A percentile compares a stretch with the other conserved stretches of the same genome.
phyloP scores from a whole-genome alignment of 768 basidiomycete genomes.

The Lactarius tabidus region DNA sequence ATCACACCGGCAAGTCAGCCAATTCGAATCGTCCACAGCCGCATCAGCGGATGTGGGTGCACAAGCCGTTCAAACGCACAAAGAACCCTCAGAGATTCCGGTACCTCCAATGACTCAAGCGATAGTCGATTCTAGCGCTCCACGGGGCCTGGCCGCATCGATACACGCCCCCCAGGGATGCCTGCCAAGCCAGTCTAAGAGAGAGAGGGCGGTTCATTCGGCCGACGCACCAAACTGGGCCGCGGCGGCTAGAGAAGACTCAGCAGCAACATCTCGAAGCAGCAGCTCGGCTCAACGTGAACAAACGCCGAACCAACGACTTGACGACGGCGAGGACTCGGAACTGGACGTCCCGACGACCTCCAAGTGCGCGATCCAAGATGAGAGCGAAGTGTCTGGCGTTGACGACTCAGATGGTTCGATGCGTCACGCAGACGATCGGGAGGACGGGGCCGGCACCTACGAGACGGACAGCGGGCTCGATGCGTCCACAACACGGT shows the following conservation, averaged over 20 bases:
- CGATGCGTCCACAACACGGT: background rate
- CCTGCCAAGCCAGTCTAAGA: background rate
- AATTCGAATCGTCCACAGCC: background rate
- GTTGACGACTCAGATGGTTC: constrained; percentile 15
- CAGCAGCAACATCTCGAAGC: background rate
- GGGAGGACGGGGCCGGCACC: background rate
- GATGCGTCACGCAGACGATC: constrained; percentile 12
- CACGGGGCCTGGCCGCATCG: constrained; percentile 6
- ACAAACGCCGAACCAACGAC: background rate
- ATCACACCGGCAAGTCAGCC: background rate
- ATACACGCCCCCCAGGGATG: constrained; percentile 2
- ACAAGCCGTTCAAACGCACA: background rate
- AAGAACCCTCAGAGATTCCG: background rate
- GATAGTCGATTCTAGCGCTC: background rate
- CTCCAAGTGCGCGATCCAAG: constrained; percentile 16
- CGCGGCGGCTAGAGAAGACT: constrained; percentile 7
- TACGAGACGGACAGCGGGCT: constrained; percentile 3
- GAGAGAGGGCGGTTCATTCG: background rate
- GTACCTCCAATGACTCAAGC: background rate
- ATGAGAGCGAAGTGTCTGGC: background rate
- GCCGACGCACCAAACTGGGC: constrained; percentile 20
- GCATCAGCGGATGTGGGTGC: background rate
- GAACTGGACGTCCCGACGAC: background rate
- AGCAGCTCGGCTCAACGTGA: background rate
- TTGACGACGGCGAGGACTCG: background rate